phyloP scores from a whole-genome alignment of 306 rosid genomes.

The Glycine tomentella region DNA sequence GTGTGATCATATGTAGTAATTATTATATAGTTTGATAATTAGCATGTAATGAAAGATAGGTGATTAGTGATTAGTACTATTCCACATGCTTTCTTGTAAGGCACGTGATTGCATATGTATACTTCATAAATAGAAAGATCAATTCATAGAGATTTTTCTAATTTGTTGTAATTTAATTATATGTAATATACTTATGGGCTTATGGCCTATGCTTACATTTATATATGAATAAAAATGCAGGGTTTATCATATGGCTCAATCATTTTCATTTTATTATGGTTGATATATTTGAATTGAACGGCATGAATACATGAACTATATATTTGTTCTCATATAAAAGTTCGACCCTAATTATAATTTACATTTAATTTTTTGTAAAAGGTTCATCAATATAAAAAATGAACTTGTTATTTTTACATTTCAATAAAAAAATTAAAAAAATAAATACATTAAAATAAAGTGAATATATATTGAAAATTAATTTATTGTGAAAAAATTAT shows the following conservation, averaged over 20 bases:
- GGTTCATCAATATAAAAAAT: too few relatives aligned
- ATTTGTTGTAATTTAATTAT: conserved; percentile 7
- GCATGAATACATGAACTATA: not conserved
- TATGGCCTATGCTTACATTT: not conserved
- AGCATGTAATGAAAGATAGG: not conserved
- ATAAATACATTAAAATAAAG: too few relatives aligned
- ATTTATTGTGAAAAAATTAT: too few relatives aligned
- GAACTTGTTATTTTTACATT: too few relatives aligned
- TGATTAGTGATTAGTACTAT: not conserved
- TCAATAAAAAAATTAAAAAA: too few relatives aligned
- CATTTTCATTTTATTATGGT: conserved; percentile 11
- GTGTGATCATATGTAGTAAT: not conserved
- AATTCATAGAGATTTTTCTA: conserved; percentile 21
- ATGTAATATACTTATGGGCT: conserved; percentile 24
- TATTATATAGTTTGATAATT: not conserved
- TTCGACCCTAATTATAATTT: too few relatives aligned
- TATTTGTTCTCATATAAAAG: too few relatives aligned
- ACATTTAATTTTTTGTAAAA: too few relatives aligned
- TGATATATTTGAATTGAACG: not conserved
- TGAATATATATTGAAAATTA: too few relatives aligned
- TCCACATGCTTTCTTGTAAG: not conserved
- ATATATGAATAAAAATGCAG: conserved; percentile 9
- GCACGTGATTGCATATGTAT: not conserved
- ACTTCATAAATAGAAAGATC: not conserved
- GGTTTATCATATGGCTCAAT: not conserved